Evolutionary conservation across 495 filamentous ascomycete species (phyloP).

Genomic region (Delitschia confertaspora): DNA sequence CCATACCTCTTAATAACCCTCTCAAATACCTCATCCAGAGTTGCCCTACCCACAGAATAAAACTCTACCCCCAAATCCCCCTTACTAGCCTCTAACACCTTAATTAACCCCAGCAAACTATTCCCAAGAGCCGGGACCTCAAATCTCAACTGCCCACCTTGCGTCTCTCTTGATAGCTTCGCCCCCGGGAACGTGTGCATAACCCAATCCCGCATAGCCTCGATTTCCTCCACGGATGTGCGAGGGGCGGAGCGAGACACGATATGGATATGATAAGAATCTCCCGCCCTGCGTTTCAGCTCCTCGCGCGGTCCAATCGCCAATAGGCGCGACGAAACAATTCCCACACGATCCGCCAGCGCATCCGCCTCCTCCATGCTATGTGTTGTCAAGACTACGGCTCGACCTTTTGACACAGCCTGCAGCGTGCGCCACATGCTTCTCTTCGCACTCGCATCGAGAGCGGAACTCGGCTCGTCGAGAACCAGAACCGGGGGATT

Average conservation of each 20-base stretch:
- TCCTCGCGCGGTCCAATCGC: conserved; percentile 12
- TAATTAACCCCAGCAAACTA: conserved; percentile 5
- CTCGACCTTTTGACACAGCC: conserved; percentile 5
- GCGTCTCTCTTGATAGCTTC: conserved; percentile 6
- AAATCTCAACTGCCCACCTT: conserved; percentile 15
- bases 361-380: conserved; percentile 29
- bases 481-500: conserved; percentile 44
- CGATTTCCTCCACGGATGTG: conserved; percentile 1
- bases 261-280: conserved; percentile 15
- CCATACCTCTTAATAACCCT: conserved; percentile 18
- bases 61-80: conserved; percentile 16
- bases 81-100: conserved; percentile 4
- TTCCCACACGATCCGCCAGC: conserved; percentile 21
- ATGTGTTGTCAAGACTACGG: conserved; percentile 44
- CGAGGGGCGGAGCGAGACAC: conserved; percentile 9
- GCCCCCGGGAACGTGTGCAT: background rate
- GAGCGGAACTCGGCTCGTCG: conserved; percentile 44
- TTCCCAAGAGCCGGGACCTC: conserved; percentile 9
- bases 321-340: conserved; percentile 21
- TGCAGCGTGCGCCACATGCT: conserved; percentile 42
- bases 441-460: conserved; percentile 44
- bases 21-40: conserved; percentile 21
- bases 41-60: conserved; percentile 14
- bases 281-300: conserved; percentile 10
- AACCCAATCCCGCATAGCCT: conserved; percentile 8